Conservation (phyloP, 2,329 filamentous ascomycete genomes). For the Dactylonectria macrodidyma region DNA sequence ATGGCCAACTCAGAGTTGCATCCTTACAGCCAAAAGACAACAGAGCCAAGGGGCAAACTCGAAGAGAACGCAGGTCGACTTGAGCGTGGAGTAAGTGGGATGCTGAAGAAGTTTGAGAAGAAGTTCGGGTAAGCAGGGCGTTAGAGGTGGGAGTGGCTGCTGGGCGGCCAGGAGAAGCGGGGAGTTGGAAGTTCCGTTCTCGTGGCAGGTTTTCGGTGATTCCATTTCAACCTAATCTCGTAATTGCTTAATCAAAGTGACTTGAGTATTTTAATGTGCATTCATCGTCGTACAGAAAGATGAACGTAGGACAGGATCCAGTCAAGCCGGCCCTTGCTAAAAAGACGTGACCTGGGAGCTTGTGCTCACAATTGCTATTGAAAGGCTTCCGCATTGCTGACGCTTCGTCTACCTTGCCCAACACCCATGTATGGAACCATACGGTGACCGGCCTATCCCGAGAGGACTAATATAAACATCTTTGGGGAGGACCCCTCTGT, state of each 20-base stretch:
- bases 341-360: background rate
- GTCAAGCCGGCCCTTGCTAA: background rate
- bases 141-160: background rate
- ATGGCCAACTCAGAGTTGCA: slow-evolving; percentile 52
- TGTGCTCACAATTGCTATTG: background rate
- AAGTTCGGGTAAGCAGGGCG: slow-evolving; percentile 67
- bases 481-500: background rate
- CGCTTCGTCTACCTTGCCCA: background rate
- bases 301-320: background rate
- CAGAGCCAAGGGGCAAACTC: slow-evolving; percentile 66
- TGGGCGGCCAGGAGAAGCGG: slow-evolving; percentile 3
- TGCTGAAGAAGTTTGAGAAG: slow-evolving; percentile 86
- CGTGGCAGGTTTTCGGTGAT: slow-evolving; percentile 6
- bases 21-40: slow-evolving; percentile 58
- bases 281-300: background rate
- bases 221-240: slow-evolving; percentile 5
- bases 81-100: slow-evolving; percentile 79
- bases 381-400: background rate
- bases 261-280: background rate
- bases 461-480: background rate
- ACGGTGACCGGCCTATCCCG: background rate
- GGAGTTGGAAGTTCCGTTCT: slow-evolving; percentile 12
- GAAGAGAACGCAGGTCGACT: slow-evolving; percentile 77
- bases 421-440: background rate
- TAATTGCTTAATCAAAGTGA: slow-evolving; percentile 22